Percentiles rank a stretch among this genome's conserved stretches.
Evolutionary conservation across 2,329 filamentous ascomycete genomes (phyloP).

Genomic region (Colletotrichum sp.): DNA sequence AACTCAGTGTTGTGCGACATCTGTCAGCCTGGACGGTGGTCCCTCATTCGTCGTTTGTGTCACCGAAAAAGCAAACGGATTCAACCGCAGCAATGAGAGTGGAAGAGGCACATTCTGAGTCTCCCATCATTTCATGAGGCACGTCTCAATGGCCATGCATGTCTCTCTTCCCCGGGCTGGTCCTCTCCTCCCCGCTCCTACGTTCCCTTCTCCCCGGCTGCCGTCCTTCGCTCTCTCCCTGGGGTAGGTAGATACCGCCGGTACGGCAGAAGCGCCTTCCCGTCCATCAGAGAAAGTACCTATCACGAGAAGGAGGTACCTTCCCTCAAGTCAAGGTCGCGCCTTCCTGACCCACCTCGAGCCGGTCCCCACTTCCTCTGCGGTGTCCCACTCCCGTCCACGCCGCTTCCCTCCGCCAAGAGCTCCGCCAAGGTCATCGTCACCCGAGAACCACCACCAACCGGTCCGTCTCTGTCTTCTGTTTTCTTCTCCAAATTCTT

Average conservation of each 20-base stretch:
- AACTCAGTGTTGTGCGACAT: background rate
- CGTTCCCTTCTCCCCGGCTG: background rate
- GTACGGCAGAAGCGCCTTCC: background rate
- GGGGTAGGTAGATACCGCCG: background rate
- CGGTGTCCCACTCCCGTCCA: constrained; percentile 10
- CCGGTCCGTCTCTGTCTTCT: constrained; percentile 1
- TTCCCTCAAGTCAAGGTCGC: background rate
- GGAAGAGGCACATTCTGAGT: background rate
- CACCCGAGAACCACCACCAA: constrained; percentile 18
- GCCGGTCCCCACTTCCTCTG: constrained; percentile 6
- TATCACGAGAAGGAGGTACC: background rate
- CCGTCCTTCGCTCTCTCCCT: background rate
- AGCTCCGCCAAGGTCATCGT: constrained; percentile 20
- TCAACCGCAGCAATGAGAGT: background rate
- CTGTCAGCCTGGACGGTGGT: background rate
- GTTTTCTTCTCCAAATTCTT: background rate
- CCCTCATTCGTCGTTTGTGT: background rate
- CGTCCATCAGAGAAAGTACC: background rate
- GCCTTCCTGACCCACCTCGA: background rate
- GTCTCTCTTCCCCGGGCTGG: background rate
- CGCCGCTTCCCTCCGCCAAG: constrained; percentile 20
- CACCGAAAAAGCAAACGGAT: background rate
- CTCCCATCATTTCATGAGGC: background rate
- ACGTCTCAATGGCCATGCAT: background rate
- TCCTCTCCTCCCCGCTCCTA: background rate